A percentile compares a stretch with the other conserved stretches of the same genome.
Conservation (phyloP, 495 filamentous ascomycete genomes). For the Immersiella caudata region DNA sequence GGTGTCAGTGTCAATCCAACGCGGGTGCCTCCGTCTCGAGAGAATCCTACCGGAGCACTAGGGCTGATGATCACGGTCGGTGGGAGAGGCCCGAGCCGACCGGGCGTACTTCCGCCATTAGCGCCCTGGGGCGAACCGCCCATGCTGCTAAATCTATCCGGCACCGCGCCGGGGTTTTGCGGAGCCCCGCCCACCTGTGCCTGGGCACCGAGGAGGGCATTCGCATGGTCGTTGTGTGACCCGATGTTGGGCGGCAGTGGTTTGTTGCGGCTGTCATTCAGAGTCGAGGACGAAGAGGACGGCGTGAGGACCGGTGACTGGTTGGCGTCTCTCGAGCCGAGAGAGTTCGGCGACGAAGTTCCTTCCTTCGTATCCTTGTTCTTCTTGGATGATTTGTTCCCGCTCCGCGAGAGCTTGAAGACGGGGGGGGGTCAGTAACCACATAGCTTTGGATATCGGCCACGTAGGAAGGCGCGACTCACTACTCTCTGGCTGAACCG, state of each 20-base stretch:
- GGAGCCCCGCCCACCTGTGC: slow-evolving; percentile 28
- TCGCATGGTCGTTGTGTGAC: slow-evolving; percentile 50
- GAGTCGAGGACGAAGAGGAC: slow-evolving; percentile 81
- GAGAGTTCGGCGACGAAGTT: slow-evolving; percentile 73
- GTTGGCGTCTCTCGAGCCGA: slow-evolving; percentile 52
- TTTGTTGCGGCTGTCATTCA: slow-evolving; percentile 86
- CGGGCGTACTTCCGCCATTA: slow-evolving; percentile 69
- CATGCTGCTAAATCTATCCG: slow-evolving; percentile 50
- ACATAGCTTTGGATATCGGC: background rate
- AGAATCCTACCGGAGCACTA: slow-evolving; percentile 79
- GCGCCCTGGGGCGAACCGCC: slow-evolving; percentile 44
- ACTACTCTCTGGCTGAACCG: slow-evolving; percentile 97
- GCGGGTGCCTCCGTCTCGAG: slow-evolving; percentile 11
- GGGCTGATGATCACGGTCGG: slow-evolving; percentile 96
- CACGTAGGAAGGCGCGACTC: slow-evolving; percentile 51
- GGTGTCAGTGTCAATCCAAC: slow-evolving; percentile 29
- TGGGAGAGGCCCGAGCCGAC: slow-evolving; percentile 69
- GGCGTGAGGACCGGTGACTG: slow-evolving; percentile 68
- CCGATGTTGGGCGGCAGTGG: slow-evolving; percentile 70
- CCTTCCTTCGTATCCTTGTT: slow-evolving; percentile 83
- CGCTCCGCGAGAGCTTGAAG: slow-evolving; percentile 89
- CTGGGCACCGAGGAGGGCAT: slow-evolving; percentile 49
- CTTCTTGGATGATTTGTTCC: slow-evolving; percentile 90
- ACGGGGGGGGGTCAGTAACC: slow-evolving; percentile 23
- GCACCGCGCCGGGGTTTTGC: slow-evolving; percentile 32